These are phyloP conservation scores for Coprinopsis strossmayeri DNA, from an alignment of 768 basidiomycete genomes.

Conservation along the genomic window DNA sequence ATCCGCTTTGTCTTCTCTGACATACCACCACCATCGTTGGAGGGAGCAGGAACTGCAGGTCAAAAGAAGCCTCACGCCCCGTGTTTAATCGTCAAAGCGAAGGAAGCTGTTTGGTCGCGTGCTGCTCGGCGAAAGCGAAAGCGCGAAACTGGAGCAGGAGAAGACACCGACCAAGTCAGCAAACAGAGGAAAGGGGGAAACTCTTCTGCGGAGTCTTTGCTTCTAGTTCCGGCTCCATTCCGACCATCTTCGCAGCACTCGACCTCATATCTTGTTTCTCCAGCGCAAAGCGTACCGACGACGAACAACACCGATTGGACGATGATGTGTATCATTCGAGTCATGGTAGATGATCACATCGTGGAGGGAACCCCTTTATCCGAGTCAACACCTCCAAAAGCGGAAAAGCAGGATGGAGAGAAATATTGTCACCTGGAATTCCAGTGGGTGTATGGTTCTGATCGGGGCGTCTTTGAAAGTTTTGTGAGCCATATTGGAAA, in stretches of 20 bases:
- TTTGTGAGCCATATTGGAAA: slow-evolving; percentile 60
- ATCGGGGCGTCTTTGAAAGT: slow-evolving; percentile 55
- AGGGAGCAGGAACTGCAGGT: no score
- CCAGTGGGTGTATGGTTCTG: slow-evolving; percentile 58
- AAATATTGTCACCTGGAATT: slow-evolving; percentile 30
- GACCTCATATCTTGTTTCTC: no score
- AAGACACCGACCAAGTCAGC: not conserved
- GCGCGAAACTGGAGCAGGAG: slow-evolving; percentile 10
- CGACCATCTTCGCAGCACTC: not conserved
- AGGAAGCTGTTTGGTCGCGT: slow-evolving; percentile 42
- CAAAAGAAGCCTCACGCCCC: no score
- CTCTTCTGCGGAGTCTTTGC: no score
- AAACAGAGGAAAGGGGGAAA: not conserved
- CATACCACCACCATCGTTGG: no score
- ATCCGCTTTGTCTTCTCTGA: no score
- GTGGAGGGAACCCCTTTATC: not conserved
- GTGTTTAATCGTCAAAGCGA: slow-evolving; percentile 1
- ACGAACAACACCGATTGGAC: not conserved
- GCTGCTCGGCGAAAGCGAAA: slow-evolving; percentile 48
- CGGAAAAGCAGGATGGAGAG: no score
- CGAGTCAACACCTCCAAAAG: no score
- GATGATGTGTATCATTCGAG: not conserved
- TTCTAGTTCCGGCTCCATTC: not conserved
- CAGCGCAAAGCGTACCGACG: no score
- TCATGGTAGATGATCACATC: not conserved